Evolutionary conservation across 768 basidiomycete genomes (phyloP).

Genomic region (Suillus plorans): DNA sequence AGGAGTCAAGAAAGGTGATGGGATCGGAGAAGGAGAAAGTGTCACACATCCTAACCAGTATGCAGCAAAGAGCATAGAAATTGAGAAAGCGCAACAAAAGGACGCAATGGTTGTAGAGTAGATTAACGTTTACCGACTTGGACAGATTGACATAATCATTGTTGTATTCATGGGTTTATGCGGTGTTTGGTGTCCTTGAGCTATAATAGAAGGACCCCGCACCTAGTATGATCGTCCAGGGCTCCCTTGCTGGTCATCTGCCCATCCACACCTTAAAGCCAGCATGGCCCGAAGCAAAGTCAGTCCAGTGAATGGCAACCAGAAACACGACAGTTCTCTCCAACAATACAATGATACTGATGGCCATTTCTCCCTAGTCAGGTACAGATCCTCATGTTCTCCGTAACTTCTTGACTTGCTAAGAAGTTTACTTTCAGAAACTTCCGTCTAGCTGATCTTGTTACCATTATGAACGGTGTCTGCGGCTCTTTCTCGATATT

Average conservation of each 20-base stretch:
- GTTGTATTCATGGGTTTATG: conserved; percentile 12
- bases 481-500: conserved; percentile 97
- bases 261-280: conserved; percentile 3
- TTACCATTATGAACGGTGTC: conserved; percentile 98
- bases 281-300: conserved; percentile 32
- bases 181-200: conserved; percentile 14
- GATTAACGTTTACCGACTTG: background rate
- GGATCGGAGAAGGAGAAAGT: conserved; percentile 79
- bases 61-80: conserved; percentile 68
- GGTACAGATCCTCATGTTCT: conserved; percentile 45
- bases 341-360: conserved; percentile 87
- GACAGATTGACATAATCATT: background rate
- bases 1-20: conserved; percentile 87
- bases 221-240: conserved; percentile 12
- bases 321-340: conserved; percentile 34
- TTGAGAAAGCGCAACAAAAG: conserved; percentile 46
- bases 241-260: conserved; percentile 29
- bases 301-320: conserved; percentile 20
- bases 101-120: conserved; percentile 45
- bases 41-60: conserved; percentile 96
- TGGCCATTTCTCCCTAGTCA: conserved; percentile 96
- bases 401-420: conserved; percentile 12
- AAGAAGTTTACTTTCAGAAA: conserved; percentile 55
- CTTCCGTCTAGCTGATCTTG: conserved; percentile 95
- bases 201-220: background rate